phyloP scores from a whole-genome alignment of 176 grass and related monocot species.

The Ensete glaucum region DNA sequence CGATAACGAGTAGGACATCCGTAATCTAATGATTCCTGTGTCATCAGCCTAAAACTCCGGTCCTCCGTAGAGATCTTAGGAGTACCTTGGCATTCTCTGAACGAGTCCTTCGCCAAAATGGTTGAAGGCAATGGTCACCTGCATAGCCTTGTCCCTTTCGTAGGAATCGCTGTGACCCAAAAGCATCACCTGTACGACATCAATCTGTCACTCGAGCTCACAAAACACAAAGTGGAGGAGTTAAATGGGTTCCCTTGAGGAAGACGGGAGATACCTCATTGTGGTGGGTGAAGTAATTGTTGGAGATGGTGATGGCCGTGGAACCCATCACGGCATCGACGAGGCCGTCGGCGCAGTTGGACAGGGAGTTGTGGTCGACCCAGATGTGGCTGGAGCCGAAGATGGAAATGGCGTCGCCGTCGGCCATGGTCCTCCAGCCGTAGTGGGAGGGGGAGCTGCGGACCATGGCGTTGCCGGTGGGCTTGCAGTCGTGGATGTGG shows the following conservation, averaged over 20 bases:
- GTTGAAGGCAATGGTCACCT: constrained; percentile 7
- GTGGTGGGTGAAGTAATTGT: constrained; percentile 1
- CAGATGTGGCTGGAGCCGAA: constrained; percentile 6
- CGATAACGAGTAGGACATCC: too few relatives aligned
- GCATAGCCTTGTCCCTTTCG: background rate
- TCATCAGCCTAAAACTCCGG: too few relatives aligned
- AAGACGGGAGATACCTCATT: background rate
- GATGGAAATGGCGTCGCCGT: constrained; percentile 2
- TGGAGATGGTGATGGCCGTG: constrained; percentile 3
- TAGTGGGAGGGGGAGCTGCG: constrained; percentile 1
- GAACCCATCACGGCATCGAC: background rate
- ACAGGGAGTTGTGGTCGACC: constrained; percentile 7
- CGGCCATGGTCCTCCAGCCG: constrained; percentile 1
- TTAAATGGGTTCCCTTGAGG: background rate
- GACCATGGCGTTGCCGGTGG: constrained; percentile 5
- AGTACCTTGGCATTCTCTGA: background rate
- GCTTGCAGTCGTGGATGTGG: constrained; percentile 8
- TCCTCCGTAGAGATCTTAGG: too few relatives aligned
- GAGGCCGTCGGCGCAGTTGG: constrained; percentile 1
- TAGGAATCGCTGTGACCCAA: background rate
- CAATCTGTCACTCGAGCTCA: background rate
- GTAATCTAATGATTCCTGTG: too few relatives aligned
- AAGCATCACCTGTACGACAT: background rate
- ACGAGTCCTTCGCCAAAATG: background rate
- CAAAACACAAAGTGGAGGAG: background rate